These are phyloP conservation scores for Tetrahymena malaccensis DNA, from an alignment of 73 alveolate genomes.

Conservation along the genomic window DNA sequence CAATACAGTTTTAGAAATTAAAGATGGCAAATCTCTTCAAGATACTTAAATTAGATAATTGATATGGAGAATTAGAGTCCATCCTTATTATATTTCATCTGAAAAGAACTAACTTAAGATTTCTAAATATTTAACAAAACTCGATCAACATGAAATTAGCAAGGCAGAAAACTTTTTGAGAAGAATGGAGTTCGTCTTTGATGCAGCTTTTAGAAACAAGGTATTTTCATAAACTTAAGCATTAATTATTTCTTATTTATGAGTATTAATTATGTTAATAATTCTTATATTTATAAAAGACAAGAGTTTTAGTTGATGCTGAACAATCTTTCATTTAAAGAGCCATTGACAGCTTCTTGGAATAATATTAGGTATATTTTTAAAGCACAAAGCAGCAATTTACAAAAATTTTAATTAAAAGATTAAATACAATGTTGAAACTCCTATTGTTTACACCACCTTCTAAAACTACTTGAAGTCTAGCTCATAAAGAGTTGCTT, in stretches of 20 bases:
- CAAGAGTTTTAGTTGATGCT: constrained; percentile 19
- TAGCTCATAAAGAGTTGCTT: constrained; percentile 5
- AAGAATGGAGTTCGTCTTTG: constrained; percentile 13
- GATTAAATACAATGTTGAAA: constrained; percentile 9
- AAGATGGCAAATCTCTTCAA: constrained; percentile 3
- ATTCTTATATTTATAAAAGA: not conserved
- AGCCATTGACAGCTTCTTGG: constrained; percentile 22
- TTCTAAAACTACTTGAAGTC: constrained; percentile 19
- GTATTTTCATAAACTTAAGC: too few relatives aligned
- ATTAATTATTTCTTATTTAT: too few relatives aligned
- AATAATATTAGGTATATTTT: not conserved
- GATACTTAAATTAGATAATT: not conserved
- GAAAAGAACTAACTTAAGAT: not conserved
- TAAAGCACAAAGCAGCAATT: not conserved
- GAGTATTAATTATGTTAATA: not conserved
- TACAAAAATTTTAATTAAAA: not conserved
- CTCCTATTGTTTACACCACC: constrained; percentile 12
- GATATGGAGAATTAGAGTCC: not conserved
- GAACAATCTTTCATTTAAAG: constrained; percentile 21
- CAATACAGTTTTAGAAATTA: not conserved
- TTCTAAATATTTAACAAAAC: not conserved
- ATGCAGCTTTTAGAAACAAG: constrained; percentile 3
- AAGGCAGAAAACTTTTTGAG: constrained; percentile 9
- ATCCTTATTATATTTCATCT: not conserved
- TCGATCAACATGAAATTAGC: not conserved